Conservation (phyloP, 345 rosid genomes). For the Trapa bicornis region DNA sequence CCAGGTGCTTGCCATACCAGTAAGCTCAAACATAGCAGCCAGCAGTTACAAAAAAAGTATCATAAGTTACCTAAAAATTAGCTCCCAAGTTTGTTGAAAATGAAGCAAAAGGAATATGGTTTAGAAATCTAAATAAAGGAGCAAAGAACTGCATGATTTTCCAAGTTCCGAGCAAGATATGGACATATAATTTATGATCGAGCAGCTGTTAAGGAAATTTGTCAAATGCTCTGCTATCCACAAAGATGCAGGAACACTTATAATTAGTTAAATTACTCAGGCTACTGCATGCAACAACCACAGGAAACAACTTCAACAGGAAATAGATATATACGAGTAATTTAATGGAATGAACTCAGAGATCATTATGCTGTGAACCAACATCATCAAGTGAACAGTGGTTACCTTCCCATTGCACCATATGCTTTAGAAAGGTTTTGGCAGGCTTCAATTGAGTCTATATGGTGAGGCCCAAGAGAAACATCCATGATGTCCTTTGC, state of each 20-base stretch:
- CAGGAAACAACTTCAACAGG: neutral
- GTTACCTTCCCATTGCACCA: constrained; percentile 66
- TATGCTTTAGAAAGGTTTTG: constrained; percentile 92
- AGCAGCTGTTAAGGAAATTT: neutral
- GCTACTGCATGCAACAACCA: neutral
- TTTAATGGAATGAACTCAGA: neutral
- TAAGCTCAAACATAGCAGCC: neutral
- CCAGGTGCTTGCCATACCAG: neutral
- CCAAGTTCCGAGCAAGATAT: neutral
- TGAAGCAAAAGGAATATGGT: neutral
- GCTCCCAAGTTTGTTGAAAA: neutral
- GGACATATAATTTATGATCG: neutral
- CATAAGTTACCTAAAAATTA: neutral
- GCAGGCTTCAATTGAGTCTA: constrained; percentile 79
- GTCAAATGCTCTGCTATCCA: neutral
- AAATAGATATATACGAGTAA: neutral
- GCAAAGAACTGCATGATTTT: neutral
- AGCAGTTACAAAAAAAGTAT: neutral
- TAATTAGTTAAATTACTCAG: neutral
- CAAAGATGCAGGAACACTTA: neutral
- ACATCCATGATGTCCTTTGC: constrained; percentile 92
- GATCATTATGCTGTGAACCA: neutral
- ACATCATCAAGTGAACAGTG: neutral
- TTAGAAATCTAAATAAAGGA: neutral
- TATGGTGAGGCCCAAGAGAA: constrained; percentile 87